Evolutionary conservation across 2,329 filamentous ascomycete genomes (phyloP).

Genomic region (Colletotrichum sp.): DNA sequence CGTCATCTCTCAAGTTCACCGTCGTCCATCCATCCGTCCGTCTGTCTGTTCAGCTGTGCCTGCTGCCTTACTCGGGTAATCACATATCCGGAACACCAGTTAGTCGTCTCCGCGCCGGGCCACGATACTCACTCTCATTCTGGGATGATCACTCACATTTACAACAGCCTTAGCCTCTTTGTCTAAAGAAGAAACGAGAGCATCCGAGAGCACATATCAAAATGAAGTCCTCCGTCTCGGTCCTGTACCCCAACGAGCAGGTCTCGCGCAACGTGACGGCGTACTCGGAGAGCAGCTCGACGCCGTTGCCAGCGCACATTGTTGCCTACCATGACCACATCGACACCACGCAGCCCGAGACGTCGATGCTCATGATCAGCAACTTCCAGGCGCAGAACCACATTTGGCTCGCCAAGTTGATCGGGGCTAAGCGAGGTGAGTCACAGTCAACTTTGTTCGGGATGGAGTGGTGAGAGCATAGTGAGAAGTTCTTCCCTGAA

Average conservation of each 20-base stretch:
- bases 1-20: neutral
- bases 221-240: constrained; percentile 43
- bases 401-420: constrained; percentile 42
- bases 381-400: constrained; percentile 45
- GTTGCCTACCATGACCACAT: constrained; percentile 42
- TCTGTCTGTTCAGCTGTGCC: neutral
- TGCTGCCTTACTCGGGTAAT: neutral
- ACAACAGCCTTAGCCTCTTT: neutral
- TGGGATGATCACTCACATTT: neutral
- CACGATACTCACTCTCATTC: neutral
- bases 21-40: neutral
- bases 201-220: constrained; percentile 1
- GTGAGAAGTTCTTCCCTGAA: neutral
- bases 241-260: constrained; percentile 45
- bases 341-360: constrained; percentile 20
- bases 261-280: constrained; percentile 44
- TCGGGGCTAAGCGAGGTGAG: constrained; percentile 45
- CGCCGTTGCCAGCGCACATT: constrained; percentile 44
- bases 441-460: too few relatives aligned
- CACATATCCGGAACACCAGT: neutral
- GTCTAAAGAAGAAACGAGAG: neutral
- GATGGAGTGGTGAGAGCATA: neutral
- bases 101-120: neutral
- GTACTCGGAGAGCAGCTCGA: constrained; percentile 47
- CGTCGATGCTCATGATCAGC: constrained; percentile 43